phyloP scores from a whole-genome alignment of 306 rosid species.

The Mimosa bimucronata region DNA sequence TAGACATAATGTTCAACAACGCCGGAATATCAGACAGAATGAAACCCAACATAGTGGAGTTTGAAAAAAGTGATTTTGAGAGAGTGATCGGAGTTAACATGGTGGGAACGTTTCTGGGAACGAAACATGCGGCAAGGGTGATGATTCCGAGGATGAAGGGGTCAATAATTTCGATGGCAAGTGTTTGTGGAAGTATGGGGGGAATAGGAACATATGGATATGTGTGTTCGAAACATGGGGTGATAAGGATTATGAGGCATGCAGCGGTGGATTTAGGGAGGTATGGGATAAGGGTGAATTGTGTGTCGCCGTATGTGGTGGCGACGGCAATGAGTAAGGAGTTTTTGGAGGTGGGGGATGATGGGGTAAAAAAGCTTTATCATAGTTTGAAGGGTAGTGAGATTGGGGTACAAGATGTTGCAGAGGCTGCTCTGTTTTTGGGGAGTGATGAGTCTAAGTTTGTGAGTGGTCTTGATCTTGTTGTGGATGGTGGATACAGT shows the following conservation, averaged over 20 bases:
- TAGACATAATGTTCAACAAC: constrained; percentile 63
- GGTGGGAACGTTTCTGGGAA: constrained; percentile 48
- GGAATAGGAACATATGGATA: constrained; percentile 38
- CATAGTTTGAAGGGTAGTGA: background rate
- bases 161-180: constrained; percentile 47
- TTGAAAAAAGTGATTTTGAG: constrained; percentile 41
- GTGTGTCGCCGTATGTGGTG: background rate
- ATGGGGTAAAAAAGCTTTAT: background rate
- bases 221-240: constrained; percentile 49
- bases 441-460: background rate
- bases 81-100: constrained; percentile 41
- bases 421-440: background rate
- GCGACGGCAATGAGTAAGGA: background rate
- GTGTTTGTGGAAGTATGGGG: constrained; percentile 46
- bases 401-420: background rate
- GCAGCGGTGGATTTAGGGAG: constrained; percentile 55
- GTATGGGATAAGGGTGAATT: background rate
- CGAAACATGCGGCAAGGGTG: constrained; percentile 54
- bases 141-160: constrained; percentile 49
- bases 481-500: background rate
- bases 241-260: constrained; percentile 47
- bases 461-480: background rate
- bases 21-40: constrained; percentile 30
- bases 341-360: background rate
- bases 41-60: constrained; percentile 39